Conservation (phyloP, 768 basidiomycete genomes). For the Russula griseocarnosa region DNA sequence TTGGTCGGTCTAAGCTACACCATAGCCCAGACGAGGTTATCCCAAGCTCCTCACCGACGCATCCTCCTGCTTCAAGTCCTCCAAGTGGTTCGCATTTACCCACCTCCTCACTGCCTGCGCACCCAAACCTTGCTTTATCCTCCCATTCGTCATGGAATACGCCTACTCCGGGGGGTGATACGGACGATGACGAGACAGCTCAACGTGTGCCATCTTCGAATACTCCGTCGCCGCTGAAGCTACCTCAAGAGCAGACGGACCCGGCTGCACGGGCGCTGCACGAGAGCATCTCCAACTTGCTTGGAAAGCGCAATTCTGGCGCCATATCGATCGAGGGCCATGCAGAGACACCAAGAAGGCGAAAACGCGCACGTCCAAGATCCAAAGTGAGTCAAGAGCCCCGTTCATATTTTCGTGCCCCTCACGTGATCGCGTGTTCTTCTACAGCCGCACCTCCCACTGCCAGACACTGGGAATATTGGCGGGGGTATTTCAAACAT, state of each 20-base stretch:
- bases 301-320: constrained; percentile 56
- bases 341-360: constrained; percentile 28
- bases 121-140: constrained; percentile 4
- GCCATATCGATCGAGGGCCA: constrained; percentile 33
- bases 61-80: constrained; percentile 15
- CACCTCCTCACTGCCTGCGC: constrained; percentile 15
- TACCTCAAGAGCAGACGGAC: constrained; percentile 41
- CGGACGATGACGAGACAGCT: constrained; percentile 29
- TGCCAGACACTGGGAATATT: constrained; percentile 35
- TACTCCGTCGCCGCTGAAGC: constrained; percentile 34
- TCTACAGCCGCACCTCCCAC: constrained; percentile 38
- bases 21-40: constrained; percentile 16
- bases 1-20: constrained; percentile 2
- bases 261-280: constrained; percentile 53
- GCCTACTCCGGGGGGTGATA: constrained; percentile 31
- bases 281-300: constrained; percentile 61
- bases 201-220: constrained; percentile 17
- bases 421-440: not conserved
- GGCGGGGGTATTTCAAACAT: not conserved
- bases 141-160: not conserved
- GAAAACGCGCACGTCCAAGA: constrained; percentile 40
- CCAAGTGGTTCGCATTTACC: not conserved
- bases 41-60: constrained; percentile 16
- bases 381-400: constrained; percentile 37
- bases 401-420: not conserved